Percentiles rank a stretch among this genome's conserved stretches.
Conservation (phyloP, 2,329 filamentous ascomycete genomes). For the Phyllosticta capitalensis region DNA sequence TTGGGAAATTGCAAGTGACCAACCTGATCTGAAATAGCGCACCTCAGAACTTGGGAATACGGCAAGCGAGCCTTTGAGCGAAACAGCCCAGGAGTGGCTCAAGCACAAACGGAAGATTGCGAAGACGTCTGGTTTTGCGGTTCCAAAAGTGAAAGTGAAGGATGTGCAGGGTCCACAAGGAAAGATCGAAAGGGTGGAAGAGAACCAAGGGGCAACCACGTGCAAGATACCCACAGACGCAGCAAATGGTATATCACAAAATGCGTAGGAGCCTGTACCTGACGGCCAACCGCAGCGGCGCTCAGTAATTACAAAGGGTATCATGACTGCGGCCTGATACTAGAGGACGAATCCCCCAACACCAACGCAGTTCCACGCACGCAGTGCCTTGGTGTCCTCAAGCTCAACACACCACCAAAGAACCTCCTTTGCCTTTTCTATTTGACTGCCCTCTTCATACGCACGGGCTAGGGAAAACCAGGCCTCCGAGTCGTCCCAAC, state of each 20-base stretch:
- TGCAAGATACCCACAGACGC: background rate
- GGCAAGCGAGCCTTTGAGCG: background rate
- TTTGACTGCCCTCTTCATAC: conserved; percentile 77
- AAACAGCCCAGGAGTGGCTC: background rate
- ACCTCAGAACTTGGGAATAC: background rate
- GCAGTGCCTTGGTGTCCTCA: conserved; percentile 72
- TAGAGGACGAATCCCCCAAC: conserved; percentile 10
- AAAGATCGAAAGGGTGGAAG: background rate
- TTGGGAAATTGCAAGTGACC: background rate
- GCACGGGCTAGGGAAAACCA: conserved; percentile 84
- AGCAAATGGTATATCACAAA: conserved; percentile 2
- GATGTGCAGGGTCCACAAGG: background rate
- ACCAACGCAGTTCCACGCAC: conserved; percentile 64
- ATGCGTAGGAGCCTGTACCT: conserved; percentile 2
- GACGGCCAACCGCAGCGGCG: background rate
- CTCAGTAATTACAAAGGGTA: conserved; percentile 9
- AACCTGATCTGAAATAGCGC: background rate
- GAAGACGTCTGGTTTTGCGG: background rate
- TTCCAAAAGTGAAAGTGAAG: background rate
- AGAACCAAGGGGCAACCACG: background rate
- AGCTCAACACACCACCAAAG: conserved; percentile 97
- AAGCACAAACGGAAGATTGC: background rate
- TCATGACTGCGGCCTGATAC: conserved; percentile 1
- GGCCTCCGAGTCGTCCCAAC: conserved; percentile 88
- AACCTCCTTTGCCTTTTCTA: conserved; percentile 81